Conservation (phyloP, 768 basidiomycete genomes). For the Neoboletus brunneissimus region DNA sequence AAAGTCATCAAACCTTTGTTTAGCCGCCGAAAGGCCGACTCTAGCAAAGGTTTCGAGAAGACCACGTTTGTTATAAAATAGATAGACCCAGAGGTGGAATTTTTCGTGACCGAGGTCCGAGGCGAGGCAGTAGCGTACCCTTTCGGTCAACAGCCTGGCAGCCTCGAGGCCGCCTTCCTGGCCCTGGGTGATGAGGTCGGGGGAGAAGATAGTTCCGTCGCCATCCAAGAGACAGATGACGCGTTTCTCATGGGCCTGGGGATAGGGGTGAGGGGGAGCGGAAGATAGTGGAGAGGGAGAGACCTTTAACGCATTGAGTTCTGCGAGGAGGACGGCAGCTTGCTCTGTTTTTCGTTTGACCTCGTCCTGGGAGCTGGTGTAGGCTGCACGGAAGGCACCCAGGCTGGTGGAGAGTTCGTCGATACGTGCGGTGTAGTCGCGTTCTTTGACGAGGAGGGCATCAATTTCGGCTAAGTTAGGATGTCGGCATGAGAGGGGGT, state of each 20-base stretch:
- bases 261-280: not conserved
- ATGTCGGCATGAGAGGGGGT: not conserved
- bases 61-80: constrained; percentile 64
- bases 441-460: constrained; percentile 22
- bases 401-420: constrained; percentile 24
- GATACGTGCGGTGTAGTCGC: constrained; percentile 17
- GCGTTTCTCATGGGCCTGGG: constrained; percentile 32
- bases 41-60: constrained; percentile 48
- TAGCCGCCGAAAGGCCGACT: constrained; percentile 33
- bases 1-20: constrained; percentile 59
- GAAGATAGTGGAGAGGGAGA: not conserved
- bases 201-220: constrained; percentile 57
- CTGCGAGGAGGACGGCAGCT: constrained; percentile 15
- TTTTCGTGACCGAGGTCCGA: constrained; percentile 25
- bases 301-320: constrained; percentile 31
- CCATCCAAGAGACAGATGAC: constrained; percentile 58
- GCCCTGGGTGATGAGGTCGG: constrained; percentile 52
- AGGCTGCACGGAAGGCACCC: constrained; percentile 28
- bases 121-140: constrained; percentile 25
- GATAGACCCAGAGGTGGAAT: constrained; percentile 56
- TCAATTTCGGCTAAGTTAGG: constrained; percentile 31
- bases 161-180: constrained; percentile 56
- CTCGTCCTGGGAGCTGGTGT: constrained; percentile 21
- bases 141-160: constrained; percentile 44
- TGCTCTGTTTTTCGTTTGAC: constrained; percentile 17